phyloP scores from a whole-genome alignment of 2,329 filamentous ascomycete species.

The Domatiomyces globalis region DNA sequence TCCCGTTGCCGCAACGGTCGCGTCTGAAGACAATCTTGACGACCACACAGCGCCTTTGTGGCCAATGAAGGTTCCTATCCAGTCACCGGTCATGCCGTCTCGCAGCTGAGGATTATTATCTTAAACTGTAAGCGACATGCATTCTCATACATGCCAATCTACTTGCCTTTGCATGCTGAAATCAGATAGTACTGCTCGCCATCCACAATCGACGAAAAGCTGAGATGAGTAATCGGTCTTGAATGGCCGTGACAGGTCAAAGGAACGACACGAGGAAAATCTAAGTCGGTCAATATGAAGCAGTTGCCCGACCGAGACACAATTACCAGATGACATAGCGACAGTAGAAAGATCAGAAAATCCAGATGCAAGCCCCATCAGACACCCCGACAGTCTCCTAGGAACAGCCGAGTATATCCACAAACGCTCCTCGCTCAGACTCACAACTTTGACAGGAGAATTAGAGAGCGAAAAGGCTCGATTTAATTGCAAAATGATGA shows the following conservation, averaged over 20 bases:
- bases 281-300: constrained; percentile 13
- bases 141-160: constrained; percentile 1
- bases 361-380: background rate
- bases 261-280: constrained; percentile 54
- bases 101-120: constrained; percentile 98
- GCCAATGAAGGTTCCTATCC: constrained; percentile 95
- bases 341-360: background rate
- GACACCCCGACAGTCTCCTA: background rate
- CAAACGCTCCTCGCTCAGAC: background rate
- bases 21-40: constrained; percentile 76
- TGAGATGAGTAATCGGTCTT: constrained; percentile 77
- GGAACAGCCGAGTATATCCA: background rate
- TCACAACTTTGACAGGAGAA: background rate
- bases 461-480: background rate
- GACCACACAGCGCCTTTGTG: constrained; percentile 99
- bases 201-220: constrained; percentile 71
- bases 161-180: constrained; percentile 72
- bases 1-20: constrained; percentile 75
- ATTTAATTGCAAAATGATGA: background rate
- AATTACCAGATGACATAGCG: background rate
- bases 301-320: background rate
- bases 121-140: constrained; percentile 24
- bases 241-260: constrained; percentile 92
- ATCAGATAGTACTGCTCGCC: constrained; percentile 83
- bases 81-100: constrained; percentile 88